Base-by-base conservation (phyloP, 345 rosid species). In the Gossypium turneri region DNA sequence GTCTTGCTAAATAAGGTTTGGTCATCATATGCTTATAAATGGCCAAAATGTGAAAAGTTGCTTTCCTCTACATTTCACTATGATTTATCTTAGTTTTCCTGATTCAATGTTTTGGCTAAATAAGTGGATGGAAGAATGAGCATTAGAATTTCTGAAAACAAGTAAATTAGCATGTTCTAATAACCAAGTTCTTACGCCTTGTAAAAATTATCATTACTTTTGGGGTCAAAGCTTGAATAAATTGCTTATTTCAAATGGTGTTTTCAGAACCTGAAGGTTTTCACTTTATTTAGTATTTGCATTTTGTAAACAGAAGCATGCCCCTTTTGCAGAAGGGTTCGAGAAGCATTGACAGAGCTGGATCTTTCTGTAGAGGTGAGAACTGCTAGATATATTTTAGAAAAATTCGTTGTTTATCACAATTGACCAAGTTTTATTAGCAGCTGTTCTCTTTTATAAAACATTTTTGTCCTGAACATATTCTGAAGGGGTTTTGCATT, bases 291-390 rank as follows among this genome's bases (percentile, higher is more conserved):
- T 79, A 34, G n/a, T 70, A 64, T 76, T 68, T n/a, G 9, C 24
- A 58, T 73, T 73, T 81, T 73, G 13, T 78, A 29, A 63, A 84
- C 87, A 90, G 96, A 92, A 86, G 94, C 94, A 64, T 92, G 92
- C 79, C 96, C 97, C 72, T 90, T 92, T 79, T 92, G 97, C 71
- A 82, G 97, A 76, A 89, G 96, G 80, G 92, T 87, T 78, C 83
- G 96, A 24, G 97, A 92, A 78, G 94, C 96, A 68, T 53, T 92
- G 81, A 92, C 94, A 69, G 96, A 92, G 89, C 82, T 92, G 77
- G 94, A 90, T 84, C 94, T 92, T 75, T 89, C 90, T 52, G 88
- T 80, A 3, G 94, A 90, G 86, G 94, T 92, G 70, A 79, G 78
- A 43, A 45, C 41, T 9, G 20, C 7, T 15, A 25, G 43, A 25